A percentile compares a stretch with the other conserved stretches of the same genome.
Conservation (phyloP, 1,139 yeast genomes). For the Geotrichum carabidarum region DNA sequence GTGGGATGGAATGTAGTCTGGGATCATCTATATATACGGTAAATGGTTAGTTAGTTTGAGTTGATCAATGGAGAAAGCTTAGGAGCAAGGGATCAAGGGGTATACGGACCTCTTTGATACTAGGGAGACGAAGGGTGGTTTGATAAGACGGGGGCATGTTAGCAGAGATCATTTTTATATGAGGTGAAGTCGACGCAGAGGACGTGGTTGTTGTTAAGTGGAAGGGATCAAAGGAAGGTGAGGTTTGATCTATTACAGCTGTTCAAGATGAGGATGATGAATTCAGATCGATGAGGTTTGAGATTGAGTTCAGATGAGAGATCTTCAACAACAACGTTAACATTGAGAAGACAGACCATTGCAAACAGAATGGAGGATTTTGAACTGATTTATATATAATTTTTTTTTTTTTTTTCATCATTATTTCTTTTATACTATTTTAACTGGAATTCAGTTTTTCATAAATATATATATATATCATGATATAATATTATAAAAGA, state of each 20-base stretch:
- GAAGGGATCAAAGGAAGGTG: not conserved
- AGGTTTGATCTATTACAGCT: no score
- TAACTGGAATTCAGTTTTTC: no score
- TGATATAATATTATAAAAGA: no score
- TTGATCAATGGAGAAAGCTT: not conserved
- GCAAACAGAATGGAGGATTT: no score
- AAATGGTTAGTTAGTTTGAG: not conserved
- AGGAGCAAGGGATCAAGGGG: not conserved
- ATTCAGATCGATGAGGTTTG: not conserved
- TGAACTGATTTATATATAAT: no score
- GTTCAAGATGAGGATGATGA: not conserved
- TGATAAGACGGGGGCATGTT: not conserved
- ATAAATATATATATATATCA: no score
- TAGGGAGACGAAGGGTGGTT: constrained; percentile 8
- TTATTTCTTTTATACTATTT: no score
- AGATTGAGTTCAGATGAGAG: not conserved
- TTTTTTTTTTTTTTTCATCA: no score
- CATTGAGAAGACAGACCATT: no score
- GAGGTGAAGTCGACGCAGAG: no score
- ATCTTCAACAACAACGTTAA: not conserved
- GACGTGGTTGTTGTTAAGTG: not conserved
- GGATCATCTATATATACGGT: not conserved
- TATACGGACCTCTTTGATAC: constrained; percentile 10
- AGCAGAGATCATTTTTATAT: no score
- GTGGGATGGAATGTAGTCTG: not conserved